Evolutionary conservation across 2,329 filamentous ascomycete genomes (phyloP), one percentile per base, ranked within the genome.

Genomic region (Fusarium circinatum): DNA sequence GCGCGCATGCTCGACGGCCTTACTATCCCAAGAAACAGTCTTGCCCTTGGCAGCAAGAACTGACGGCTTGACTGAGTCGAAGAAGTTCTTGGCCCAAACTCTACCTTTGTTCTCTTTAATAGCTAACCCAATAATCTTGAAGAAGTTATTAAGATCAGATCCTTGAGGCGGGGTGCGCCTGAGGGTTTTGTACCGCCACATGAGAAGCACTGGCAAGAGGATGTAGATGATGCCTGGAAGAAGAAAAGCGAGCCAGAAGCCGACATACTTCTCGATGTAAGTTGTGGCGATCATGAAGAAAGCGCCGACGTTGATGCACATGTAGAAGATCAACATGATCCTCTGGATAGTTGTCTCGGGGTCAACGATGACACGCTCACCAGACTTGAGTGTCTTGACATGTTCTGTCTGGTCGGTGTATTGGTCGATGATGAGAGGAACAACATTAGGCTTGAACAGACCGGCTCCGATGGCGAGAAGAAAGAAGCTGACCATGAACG

Each of bases 301-400:
- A 63, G 84, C 85, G 41, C 88, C 88, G 51, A 89, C 80, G 75
- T 89, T 89, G 80, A 88, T 87, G 75, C 88, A 81, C 36, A 88
- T 81, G 74, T 89, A 89, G 77, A 89, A 89, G 82, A 90, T 92
- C 70, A 92, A 85, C 84, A 92, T 93, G 70, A 93, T 90, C 28
- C 91, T 86, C 52, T 89, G 87, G 3, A 90, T 84, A 8, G 90
- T 93, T 28, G 89, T 86, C 71, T 90, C 89, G 1, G 91, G 91
- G 71, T 93, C 91, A n/a, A 91, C 85, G 55, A 93, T 91, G 36
- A 93, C 89, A 26, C 89, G 87, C 78, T 92, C 89, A 24, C 91
- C 91, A 7, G 82, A 87, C 47, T 78, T 78, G 15, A 87, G 85
- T 1, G 74, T 78, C 36, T 69, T 60, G 45, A 78, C 73, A 38